Evolutionary conservation across 495 filamentous ascomycete species (phyloP).

Genomic region (Trypethelium eluteriae): DNA sequence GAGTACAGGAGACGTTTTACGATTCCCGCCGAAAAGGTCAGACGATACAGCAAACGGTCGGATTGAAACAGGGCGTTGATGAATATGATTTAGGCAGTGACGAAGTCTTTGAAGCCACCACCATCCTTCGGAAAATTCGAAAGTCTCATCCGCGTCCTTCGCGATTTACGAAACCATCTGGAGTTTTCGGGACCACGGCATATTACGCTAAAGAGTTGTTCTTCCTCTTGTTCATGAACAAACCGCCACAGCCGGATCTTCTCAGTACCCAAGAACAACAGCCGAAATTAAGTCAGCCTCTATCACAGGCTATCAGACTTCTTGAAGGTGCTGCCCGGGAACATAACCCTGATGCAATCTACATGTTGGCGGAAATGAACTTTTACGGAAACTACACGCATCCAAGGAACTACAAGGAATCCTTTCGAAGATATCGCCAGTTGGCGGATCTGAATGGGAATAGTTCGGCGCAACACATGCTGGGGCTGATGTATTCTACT

Average conservation of each 20-base stretch:
- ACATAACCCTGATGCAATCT: constrained; percentile 82
- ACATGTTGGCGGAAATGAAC: constrained; percentile 85
- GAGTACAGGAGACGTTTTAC: constrained; percentile 1
- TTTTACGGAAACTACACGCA: constrained; percentile 93
- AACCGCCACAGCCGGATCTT: constrained; percentile 30
- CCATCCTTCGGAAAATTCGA: constrained; percentile 31
- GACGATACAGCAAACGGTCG: background rate
- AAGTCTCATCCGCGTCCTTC: constrained; percentile 16
- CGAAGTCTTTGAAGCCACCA: constrained; percentile 30
- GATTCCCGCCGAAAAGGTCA: background rate
- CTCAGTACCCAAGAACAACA: constrained; percentile 28
- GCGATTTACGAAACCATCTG: constrained; percentile 33
- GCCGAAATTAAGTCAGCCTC: constrained; percentile 30
- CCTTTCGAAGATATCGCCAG: constrained; percentile 73
- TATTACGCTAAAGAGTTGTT: constrained; percentile 43
- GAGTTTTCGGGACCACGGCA: constrained; percentile 32
- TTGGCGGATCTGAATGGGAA: constrained; percentile 76
- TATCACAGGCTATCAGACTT: constrained; percentile 55
- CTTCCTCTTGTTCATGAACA: constrained; percentile 41
- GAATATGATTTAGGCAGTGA: background rate
- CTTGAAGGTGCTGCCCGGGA: constrained; percentile 66
- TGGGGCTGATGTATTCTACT: constrained; percentile 94
- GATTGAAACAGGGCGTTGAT: background rate
- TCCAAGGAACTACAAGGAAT: constrained; percentile 71
- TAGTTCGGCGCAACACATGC: constrained; percentile 84